phyloP scores from a whole-genome alignment of 2,329 filamentous ascomycete species.

The Aspergillus pseudoviridinutans region DNA sequence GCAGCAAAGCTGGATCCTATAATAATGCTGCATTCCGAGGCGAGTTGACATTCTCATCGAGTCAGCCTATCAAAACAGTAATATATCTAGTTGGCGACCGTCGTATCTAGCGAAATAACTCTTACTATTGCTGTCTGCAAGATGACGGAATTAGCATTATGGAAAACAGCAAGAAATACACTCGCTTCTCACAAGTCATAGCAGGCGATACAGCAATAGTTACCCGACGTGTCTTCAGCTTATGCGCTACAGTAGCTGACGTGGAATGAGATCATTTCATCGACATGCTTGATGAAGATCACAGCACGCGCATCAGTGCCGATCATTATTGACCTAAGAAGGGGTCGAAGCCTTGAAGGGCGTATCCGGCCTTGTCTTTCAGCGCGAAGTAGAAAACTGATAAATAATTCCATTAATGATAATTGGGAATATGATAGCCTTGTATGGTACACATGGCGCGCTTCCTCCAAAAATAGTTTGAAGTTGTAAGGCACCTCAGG shows the following conservation, averaged over 20 bases:
- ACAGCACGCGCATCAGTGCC: neutral
- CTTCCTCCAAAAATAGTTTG: too few relatives aligned
- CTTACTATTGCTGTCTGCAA: neutral
- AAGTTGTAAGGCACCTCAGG: too few relatives aligned
- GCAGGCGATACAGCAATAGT: too few relatives aligned
- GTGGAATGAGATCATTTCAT: neutral
- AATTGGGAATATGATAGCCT: too few relatives aligned
- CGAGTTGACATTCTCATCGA: neutral
- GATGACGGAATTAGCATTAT: neutral
- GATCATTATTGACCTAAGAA: neutral
- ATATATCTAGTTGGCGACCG: neutral
- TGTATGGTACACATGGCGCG: too few relatives aligned
- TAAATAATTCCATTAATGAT: too few relatives aligned
- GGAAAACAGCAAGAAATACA: neutral
- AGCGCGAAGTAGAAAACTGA: neutral
- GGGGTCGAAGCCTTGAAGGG: neutral
- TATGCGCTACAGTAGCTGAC: neutral
- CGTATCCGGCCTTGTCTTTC: too few relatives aligned
- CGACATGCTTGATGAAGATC: neutral
- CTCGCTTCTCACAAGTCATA: neutral
- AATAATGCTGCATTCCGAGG: neutral
- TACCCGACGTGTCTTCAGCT: neutral
- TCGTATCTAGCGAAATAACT: too few relatives aligned
- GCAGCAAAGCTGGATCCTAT: neutral
- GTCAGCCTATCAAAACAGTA: neutral